Evolutionary conservation across 441 rosid genomes (phyloP).

Genomic region (Jatropha multifida): DNA sequence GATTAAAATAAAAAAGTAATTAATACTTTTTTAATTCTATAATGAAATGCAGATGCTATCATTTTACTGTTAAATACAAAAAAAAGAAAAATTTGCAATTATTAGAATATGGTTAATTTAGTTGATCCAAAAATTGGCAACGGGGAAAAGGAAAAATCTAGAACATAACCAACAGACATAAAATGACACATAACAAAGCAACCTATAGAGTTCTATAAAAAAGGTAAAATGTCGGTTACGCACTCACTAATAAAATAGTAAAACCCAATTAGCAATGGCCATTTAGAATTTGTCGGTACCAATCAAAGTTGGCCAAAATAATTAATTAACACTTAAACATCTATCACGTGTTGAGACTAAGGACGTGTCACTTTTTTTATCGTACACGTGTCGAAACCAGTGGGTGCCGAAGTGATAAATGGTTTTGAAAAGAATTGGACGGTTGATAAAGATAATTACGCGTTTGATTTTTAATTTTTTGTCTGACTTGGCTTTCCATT

Average conservation of each 20-base stretch:
- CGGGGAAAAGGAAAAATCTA: conserved; percentile 12
- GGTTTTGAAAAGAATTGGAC: conserved; percentile 16
- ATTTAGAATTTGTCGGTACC: conserved; percentile 11
- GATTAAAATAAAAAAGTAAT: too few species aligned
- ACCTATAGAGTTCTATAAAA: neutral
- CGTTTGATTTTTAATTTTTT: neutral
- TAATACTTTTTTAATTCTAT: too few species aligned
- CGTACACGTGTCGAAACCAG: conserved; percentile 10
- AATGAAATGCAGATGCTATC: too few species aligned
- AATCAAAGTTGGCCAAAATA: neutral
- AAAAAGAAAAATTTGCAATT: too few species aligned
- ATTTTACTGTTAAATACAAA: too few species aligned
- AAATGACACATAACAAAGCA: neutral
- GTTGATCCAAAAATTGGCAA: too few species aligned
- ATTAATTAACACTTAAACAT: neutral
- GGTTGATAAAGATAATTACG: conserved; percentile 21
- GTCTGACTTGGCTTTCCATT: conserved; percentile 13
- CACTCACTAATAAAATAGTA: conserved; percentile 13
- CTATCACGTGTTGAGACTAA: neutral
- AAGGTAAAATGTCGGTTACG: conserved; percentile 28
- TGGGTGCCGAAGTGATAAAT: neutral
- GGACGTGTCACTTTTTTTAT: neutral
- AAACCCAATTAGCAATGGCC: neutral
- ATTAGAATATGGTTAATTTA: too few species aligned
- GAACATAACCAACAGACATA: neutral